These are phyloP conservation scores for Quercus ilex DNA, from an alignment of 306 rosid genomes.

Conservation along the genomic window DNA sequence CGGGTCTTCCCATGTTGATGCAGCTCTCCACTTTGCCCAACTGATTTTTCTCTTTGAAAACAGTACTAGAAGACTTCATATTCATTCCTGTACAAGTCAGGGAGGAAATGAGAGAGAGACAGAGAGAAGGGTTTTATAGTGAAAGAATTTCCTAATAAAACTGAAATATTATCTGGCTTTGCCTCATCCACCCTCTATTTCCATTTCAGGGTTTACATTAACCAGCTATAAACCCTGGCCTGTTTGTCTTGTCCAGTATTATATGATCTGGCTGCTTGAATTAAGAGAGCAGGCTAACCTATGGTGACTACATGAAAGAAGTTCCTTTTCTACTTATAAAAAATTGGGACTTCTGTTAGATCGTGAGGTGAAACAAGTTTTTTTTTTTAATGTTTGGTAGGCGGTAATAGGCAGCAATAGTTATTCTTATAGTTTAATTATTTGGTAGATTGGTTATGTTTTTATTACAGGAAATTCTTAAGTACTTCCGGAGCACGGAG, in stretches of 20 bases:
- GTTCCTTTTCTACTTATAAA: not conserved
- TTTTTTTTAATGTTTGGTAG: not conserved
- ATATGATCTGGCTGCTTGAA: not conserved
- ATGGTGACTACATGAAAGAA: not conserved
- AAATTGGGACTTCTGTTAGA: not conserved
- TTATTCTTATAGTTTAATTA: no score
- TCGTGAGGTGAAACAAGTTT: not conserved
- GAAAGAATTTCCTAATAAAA: slow-evolving; percentile 1
- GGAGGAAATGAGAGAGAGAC: not conserved
- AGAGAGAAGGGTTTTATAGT: not conserved
- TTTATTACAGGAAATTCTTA: no score
- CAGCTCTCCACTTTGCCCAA: slow-evolving; percentile 40
- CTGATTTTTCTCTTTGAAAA: slow-evolving; percentile 30
- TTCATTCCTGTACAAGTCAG: slow-evolving; percentile 11
- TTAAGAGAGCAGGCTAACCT: not conserved
- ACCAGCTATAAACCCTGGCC: not conserved
- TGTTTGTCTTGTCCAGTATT: not conserved
- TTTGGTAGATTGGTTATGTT: not conserved
- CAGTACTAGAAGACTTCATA: slow-evolving; percentile 35
- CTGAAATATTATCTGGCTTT: not conserved
- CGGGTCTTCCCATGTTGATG: slow-evolving; percentile 19
- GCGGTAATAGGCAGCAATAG: no score
- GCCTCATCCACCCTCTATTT: not conserved
- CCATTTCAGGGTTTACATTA: not conserved
- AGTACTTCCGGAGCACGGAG: no score